Base-by-base conservation (phyloP, 1,139 yeast species). In the Tardiomyces digboiensis region DNA sequence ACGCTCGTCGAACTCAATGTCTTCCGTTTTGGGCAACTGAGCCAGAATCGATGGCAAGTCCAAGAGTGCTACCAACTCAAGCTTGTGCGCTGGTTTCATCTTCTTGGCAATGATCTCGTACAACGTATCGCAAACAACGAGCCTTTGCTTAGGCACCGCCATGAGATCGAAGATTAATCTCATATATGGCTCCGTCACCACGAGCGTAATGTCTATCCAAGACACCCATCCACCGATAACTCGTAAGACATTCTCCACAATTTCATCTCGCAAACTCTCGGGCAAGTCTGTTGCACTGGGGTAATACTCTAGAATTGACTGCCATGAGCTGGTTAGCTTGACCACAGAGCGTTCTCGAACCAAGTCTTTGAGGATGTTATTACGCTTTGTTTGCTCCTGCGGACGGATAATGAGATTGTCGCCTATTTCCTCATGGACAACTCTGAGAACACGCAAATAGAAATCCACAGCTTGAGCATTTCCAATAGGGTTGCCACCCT, bases 121-220 rank as follows among this genome's bases (percentile, higher is more conserved):
- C 43, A 93, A 71, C 10, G 96, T 80, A 45, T 74, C 75, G 45
- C 93, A 81, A 40, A 94, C 81, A 16, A 78, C 71, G 41, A 75
- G 70, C 51, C 83, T 75, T 20, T 75, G 69, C 16, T 61, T 61
- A 38, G 71, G 68, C 47, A 66, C 67, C 38, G 72, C 75, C 51
- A 89, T 70, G 56, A 76, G 82, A 47, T 75, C 77, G 54, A 81
- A 80, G 39, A 93, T 74, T 42, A 77, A 62, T 42, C 72, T 70
- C 53, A 88, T 72, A 56, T 78, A 82, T 39, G 77, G 76, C 19
- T 80, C 75, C 43, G 80, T 78, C 29, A 89, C 76, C 48, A 93
- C 81, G 49, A 91, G 68, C 23, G 80, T 72, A 50, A 91, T 85
- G 58, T 93, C 98, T 64, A 91, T 87, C 99, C 99, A 93, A 23